Evolutionary conservation across 352 stramenopile species (phyloP), one percentile per base, ranked within the genome.

Genomic region (Nothophytophthora sp.): DNA sequence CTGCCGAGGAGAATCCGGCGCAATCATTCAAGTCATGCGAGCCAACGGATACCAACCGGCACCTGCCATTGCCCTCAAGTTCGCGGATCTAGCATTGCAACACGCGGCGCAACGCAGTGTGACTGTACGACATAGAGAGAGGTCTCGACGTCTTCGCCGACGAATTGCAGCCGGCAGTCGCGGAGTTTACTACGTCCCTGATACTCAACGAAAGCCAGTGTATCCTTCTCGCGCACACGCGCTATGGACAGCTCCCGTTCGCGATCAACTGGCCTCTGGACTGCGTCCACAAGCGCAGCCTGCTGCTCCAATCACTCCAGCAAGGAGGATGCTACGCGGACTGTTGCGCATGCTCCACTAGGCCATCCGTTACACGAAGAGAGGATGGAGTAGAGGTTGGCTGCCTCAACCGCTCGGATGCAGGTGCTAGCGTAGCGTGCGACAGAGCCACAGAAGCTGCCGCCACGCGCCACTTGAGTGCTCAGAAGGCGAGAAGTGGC

Each of bases 31-130:
- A 47, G 49, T 70, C 7, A 65, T 70, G 48, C 37, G 39, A 34
- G 60, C 28, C 5, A 24, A 18, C 34, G 60, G 60, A 0, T 57
- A 55, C 18, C 55, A 70, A 16, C 10, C 55, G 19, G 48, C 60
- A 44, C 48, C 55, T 0, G 29, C 44, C 43, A 70, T 64, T 24
- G 60, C 60, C 0, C 25, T 33, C 36, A 22, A 25, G 0, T 70
- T 70, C 42, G 60, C 55, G 0, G 60, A 64, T 36, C 60, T 64
- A 22, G 55, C 55, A 0, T 27, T 70, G 18, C 13, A 70, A 11
- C 49, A 36, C 0, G 50, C 55, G 11, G 55, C 54, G 28, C 37
- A 70, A 10, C 60, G 60, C 43, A 64, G 55, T 50, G 41, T 64
- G 3, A 28, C 38, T 9, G 25, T 61, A 23, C 60, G 61, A 11